phyloP scores from a whole-genome alignment of 106 monocot genomes.

The Chionographis japonica region DNA sequence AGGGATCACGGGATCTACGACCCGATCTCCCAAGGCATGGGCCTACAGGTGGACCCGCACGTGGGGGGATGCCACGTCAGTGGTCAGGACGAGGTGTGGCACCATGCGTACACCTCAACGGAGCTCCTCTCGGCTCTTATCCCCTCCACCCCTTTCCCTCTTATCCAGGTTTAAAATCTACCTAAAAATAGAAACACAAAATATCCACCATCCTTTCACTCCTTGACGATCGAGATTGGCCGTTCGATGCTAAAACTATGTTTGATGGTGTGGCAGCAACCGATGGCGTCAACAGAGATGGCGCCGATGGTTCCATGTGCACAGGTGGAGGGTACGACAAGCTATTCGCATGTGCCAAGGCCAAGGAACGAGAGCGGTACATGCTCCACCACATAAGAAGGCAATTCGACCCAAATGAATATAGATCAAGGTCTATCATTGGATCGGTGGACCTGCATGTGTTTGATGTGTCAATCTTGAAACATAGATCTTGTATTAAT shows the following conservation, averaged over 20 bases:
- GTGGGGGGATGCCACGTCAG: constrained; percentile 24
- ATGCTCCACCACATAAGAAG: constrained; percentile 2
- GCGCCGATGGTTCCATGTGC: constrained; percentile 3
- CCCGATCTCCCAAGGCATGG: constrained; percentile 10
- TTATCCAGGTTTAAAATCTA: constrained; percentile 24
- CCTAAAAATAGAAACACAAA: no score
- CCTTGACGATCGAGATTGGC: no score
- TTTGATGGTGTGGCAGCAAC: constrained; percentile 11
- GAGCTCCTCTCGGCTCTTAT: constrained; percentile 52
- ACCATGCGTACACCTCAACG: constrained; percentile 41
- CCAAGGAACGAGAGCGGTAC: constrained; percentile 11
- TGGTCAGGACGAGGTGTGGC: constrained; percentile 30
- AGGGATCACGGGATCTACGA: constrained; percentile 49
- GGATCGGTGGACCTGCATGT: no score
- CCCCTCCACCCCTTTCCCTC: constrained; percentile 26
- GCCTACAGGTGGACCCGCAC: constrained; percentile 22
- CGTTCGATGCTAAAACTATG: neutral
- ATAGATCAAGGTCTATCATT: no score
- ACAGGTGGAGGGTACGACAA: constrained; percentile 14
- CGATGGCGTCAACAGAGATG: constrained; percentile 13
- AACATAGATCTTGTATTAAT: no score
- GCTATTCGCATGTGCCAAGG: constrained; percentile 24
- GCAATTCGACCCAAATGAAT: constrained; percentile 4
- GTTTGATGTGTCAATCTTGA: no score
- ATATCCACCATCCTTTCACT: no score